Percentiles rank a stretch among this genome's conserved stretches.
These are phyloP conservation scores for Fusarium incarnatum DNA, from an alignment of 2,329 filamentous ascomycete species.

Conservation along the genomic window DNA sequence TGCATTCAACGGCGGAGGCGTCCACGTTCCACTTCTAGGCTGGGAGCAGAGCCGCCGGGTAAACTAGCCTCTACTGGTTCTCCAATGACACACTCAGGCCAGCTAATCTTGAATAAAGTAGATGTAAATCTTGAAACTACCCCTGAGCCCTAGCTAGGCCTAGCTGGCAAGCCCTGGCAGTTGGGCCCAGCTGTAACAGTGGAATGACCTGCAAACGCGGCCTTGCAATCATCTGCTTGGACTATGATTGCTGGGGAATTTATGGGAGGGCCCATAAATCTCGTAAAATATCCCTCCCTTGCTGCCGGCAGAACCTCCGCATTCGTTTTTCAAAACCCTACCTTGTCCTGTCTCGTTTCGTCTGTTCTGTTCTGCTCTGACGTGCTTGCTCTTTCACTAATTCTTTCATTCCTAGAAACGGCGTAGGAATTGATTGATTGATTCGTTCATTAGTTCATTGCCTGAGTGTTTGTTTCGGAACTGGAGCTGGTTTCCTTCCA, in stretches of 20 bases:
- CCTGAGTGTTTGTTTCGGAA: slow-evolving; percentile 34
- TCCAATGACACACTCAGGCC: slow-evolving; percentile 22
- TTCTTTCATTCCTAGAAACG: slow-evolving; percentile 37
- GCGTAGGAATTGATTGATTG: slow-evolving; percentile 34
- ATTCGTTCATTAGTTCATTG: slow-evolving; percentile 16
- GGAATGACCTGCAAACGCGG: slow-evolving; percentile 30
- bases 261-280: slow-evolving; percentile 15
- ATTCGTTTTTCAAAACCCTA: slow-evolving; percentile 28
- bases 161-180: slow-evolving; percentile 5
- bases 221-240: slow-evolving; percentile 25
- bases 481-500: slow-evolving; percentile 19
- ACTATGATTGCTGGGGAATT: slow-evolving; percentile 42
- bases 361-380: slow-evolving; percentile 8
- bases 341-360: slow-evolving; percentile 30
- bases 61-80: slow-evolving; percentile 6
- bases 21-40: background rate
- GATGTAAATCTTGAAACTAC: slow-evolving; percentile 40
- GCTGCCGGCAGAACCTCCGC: slow-evolving; percentile 13
- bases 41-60: slow-evolving; percentile 12
- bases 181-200: slow-evolving; percentile 28
- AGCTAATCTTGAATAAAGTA: slow-evolving; percentile 27
- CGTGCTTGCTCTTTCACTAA: background rate
- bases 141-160: slow-evolving; percentile 26
- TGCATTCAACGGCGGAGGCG: background rate
- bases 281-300: slow-evolving; percentile 21